A percentile compares a stretch with the other conserved stretches of the same genome.
Evolutionary conservation across 2,329 filamentous ascomycete species (phyloP).

Genomic region (Cladobotryum protrusum): DNA sequence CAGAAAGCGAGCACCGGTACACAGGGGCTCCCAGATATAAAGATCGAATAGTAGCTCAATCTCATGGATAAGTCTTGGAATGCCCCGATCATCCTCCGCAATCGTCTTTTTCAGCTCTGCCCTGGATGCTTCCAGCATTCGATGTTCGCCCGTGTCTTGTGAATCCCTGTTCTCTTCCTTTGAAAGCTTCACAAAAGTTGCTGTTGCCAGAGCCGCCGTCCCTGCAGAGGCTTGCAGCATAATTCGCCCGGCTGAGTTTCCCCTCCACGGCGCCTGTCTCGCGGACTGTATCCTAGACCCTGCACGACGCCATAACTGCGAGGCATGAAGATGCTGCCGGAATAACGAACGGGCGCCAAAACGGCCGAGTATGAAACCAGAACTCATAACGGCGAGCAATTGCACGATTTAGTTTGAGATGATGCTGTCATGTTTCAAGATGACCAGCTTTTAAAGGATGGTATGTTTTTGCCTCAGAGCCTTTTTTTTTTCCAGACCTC

Average conservation of each 20-base stretch:
- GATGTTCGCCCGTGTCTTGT: conserved; percentile 66
- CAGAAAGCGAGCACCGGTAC: conserved; percentile 80
- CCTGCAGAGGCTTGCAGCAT: conserved; percentile 35
- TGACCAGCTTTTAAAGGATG: too few relatives aligned
- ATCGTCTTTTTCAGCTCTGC: conserved; percentile 69
- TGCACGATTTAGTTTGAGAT: conserved; percentile 4
- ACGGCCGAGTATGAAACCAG: conserved; percentile 37
- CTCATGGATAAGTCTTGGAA: conserved; percentile 51
- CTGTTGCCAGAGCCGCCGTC: conserved; percentile 44
- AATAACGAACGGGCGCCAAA: conserved; percentile 35
- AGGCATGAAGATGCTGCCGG: conserved; percentile 21
- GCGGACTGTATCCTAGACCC: conserved; percentile 19
- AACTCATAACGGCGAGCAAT: conserved; percentile 38
- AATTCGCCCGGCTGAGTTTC: conserved; percentile 18
- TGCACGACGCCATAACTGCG: conserved; percentile 16
- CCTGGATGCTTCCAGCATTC: conserved; percentile 79
- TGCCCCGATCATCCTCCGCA: conserved; percentile 52
- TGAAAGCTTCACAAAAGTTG: conserved; percentile 52
- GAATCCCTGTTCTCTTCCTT: conserved; percentile 45
- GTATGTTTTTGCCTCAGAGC: neutral
- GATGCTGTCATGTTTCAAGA: neutral
- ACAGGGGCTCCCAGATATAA: conserved; percentile 77
- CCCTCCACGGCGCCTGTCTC: conserved; percentile 22
- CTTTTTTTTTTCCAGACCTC: neutral
- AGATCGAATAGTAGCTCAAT: conserved; percentile 63